These are phyloP conservation scores for Annulohypoxylon nitens DNA, from an alignment of 495 filamentous ascomycete genomes.

Conservation along the genomic window DNA sequence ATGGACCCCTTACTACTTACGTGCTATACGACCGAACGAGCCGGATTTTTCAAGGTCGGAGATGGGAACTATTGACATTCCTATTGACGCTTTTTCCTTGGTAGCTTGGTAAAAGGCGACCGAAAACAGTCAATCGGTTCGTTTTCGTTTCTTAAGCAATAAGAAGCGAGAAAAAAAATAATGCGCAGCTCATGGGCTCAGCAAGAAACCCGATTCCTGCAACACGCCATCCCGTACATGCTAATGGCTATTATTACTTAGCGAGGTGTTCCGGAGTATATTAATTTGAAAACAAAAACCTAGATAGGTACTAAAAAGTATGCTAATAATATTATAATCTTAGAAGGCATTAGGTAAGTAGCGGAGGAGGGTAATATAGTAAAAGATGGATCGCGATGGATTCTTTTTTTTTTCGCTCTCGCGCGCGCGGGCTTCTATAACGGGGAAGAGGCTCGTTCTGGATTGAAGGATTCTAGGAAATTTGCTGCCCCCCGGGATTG, in stretches of 20 bases:
- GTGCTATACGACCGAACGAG: too few species aligned
- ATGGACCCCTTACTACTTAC: background rate
- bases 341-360: background rate
- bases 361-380: too few species aligned
- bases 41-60: background rate
- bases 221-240: too few species aligned
- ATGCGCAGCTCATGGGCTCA: background rate
- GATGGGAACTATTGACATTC: background rate
- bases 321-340: conserved; percentile 20
- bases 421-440: conserved; percentile 26
- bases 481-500: conserved; percentile 36
- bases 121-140: too few species aligned
- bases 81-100: too few species aligned
- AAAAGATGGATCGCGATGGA: conserved; percentile 38
- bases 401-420: conserved; percentile 5
- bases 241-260: conserved; percentile 27
- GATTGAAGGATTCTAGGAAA: conserved; percentile 37
- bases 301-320: background rate
- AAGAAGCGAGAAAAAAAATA: background rate
- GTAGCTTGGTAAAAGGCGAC: too few species aligned
- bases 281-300: background rate
- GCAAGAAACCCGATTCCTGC: background rate
- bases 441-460: conserved; percentile 23
- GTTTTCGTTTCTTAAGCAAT: background rate
- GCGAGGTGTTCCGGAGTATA: conserved; percentile 6